Base-by-base conservation (phyloP, 1,139 yeast genomes). In the Debaryomyces fabryi region DNA sequence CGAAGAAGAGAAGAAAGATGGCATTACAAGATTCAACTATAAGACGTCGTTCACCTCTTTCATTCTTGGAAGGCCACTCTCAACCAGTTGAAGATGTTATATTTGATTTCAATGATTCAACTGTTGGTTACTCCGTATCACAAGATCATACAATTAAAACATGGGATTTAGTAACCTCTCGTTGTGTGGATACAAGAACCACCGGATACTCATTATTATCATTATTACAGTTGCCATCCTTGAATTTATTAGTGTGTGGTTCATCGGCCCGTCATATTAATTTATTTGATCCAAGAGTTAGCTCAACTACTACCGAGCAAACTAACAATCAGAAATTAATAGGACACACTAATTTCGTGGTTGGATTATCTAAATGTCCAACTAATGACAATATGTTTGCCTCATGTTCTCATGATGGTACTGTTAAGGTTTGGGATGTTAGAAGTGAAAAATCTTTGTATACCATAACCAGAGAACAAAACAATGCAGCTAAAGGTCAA, bases 261-360 rank as follows among this genome's bases (percentile, higher is more conserved):
- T 91, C 97, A 3, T 87, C 96, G 12, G 97, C 97, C 16, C 88
- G 98, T 69, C 98, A 92, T 67, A 91, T 93, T 57, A 86, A 91
- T 52, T 75, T 92, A 54, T 96, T 90, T 64, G 99, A 93, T 67
- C 98, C 98, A 47, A 81, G 98, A 66, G 64, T 69, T 44, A 54
- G 62, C 33, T 65, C 59, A 47, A 73, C 56, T 12, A 73, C 72
- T 6, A 63, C 74, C 9, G 76, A 72, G 50, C 70, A 66, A 44
- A 71, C 79, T 12, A 74, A 81, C 5, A 71, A 79, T 20, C 65
- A 70, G 30, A 95, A 92, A 64, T 77, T 93, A 49, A 76, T 84
- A 40, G 99, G 99, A 8, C 99, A 93, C 68, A 82, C 88, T 43
- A 92, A 92, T 69, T 91, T 93, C 64, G 98, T 93, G 33, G 95